Conservation (phyloP, 2,329 filamentous ascomycete species). For the Botrytis paeoniae region DNA sequence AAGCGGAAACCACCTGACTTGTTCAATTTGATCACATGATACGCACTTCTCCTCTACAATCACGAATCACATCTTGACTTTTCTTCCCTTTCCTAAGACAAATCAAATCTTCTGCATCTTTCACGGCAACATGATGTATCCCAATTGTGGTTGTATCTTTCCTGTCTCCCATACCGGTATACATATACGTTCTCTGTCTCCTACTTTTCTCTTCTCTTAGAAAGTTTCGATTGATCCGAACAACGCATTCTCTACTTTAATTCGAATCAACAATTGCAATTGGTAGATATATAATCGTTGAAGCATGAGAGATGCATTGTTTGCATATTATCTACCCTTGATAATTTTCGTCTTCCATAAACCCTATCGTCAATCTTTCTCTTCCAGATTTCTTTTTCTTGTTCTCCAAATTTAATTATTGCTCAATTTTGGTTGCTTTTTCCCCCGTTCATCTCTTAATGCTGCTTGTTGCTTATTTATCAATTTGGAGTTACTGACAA, state of each 20-base stretch:
- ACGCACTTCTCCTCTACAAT: background rate
- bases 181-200: background rate
- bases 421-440: background rate
- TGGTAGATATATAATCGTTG: constrained; percentile 13
- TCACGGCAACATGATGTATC: background rate
- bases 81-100: background rate
- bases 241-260: constrained; percentile 13
- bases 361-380: background rate
- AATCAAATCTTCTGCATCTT: background rate
- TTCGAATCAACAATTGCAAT: constrained; percentile 13
- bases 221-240: constrained; percentile 14
- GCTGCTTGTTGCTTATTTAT: background rate
- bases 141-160: background rate
- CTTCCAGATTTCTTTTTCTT: background rate
- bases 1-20: background rate
- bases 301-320: constrained; percentile 11
- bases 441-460: background rate
- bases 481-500: constrained; percentile 7
- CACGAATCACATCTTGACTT: constrained; percentile 13
- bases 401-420: background rate
- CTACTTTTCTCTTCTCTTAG: background rate
- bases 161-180: background rate
- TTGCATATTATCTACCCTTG: constrained; percentile 4
- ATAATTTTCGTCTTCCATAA: constrained; percentile 5
- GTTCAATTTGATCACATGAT: background rate